These are phyloP conservation scores for Candida fluviatilis DNA, from an alignment of 805 yeast genomes.

Conservation along the genomic window DNA sequence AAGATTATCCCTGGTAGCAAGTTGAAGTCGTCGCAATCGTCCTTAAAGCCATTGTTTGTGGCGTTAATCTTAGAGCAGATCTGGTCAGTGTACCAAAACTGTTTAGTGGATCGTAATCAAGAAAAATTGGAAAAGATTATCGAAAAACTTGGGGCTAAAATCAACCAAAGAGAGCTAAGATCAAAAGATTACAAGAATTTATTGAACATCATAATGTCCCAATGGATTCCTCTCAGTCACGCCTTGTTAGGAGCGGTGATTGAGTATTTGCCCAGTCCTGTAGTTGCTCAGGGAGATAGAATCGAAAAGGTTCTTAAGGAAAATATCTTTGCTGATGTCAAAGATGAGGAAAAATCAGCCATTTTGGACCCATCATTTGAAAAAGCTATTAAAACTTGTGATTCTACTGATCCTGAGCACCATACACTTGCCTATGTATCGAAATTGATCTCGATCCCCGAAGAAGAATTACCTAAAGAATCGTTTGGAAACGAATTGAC, in stretches of 20 bases:
- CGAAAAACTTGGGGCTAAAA: constrained; percentile 59
- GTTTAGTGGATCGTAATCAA: constrained; percentile 58
- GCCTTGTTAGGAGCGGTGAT: constrained; percentile 82
- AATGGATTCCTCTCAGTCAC: constrained; percentile 92
- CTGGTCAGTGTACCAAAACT: constrained; percentile 84
- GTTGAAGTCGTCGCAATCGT: constrained; percentile 48
- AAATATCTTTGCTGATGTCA: constrained; percentile 43
- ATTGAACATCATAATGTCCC: constrained; percentile 68
- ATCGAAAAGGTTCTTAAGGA: constrained; percentile 58
- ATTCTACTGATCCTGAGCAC: constrained; percentile 54
- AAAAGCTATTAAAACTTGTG: constrained; percentile 62
- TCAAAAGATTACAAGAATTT: constrained; percentile 71
- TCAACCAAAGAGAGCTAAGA: constrained; percentile 70
- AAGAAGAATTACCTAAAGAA: constrained; percentile 67
- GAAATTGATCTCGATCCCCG: constrained; percentile 83
- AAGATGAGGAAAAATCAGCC: constrained; percentile 27
- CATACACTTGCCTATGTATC: constrained; percentile 70
- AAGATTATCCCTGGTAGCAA: constrained; percentile 68
- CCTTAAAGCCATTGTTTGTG: constrained; percentile 77
- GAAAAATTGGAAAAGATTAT: constrained; percentile 76
- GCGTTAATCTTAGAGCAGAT: constrained; percentile 82
- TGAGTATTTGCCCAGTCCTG: constrained; percentile 82
- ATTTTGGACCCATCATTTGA: constrained; percentile 46
- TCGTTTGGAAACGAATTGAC: constrained; percentile 33
- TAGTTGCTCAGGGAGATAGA: constrained; percentile 66